Conservation (phyloP, 106 monocot species). For the Dendrobium catenatum region DNA sequence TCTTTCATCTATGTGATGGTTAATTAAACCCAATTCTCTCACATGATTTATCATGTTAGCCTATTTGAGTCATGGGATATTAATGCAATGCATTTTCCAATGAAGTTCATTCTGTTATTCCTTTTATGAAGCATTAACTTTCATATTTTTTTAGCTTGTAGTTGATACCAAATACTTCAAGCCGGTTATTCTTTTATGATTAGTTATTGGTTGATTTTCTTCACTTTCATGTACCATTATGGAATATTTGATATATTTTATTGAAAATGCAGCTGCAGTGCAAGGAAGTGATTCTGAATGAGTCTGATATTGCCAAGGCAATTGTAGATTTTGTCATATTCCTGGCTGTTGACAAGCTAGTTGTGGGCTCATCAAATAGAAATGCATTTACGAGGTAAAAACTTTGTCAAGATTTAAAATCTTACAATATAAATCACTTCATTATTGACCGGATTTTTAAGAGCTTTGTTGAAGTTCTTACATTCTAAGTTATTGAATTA, state of each 20-base stretch:
- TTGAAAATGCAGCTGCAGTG: conserved; percentile 42
- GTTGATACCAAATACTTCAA: background rate
- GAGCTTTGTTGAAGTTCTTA: background rate
- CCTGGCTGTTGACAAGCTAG: conserved; percentile 39
- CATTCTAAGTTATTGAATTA: background rate
- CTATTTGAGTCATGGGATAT: no score
- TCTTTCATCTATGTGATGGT: no score
- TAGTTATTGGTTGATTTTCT: background rate
- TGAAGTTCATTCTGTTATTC: no score
- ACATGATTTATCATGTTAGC: no score
- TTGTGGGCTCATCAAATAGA: conserved; percentile 44
- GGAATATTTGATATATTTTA: background rate
- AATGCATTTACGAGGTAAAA: conserved; percentile 35
- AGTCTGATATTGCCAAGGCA: conserved; percentile 34
- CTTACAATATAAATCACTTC: background rate
- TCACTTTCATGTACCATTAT: background rate
- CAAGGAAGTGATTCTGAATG: conserved; percentile 58
- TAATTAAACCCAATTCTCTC: no score
- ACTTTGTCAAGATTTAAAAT: background rate
- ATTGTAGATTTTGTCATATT: conserved; percentile 43
- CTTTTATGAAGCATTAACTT: background rate
- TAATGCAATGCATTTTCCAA: no score
- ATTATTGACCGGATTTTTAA: background rate
- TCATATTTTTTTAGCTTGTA: background rate
- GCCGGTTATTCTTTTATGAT: background rate